Conservation (phyloP, 768 basidiomycete genomes). For the Pulveroboletus sp. region DNA sequence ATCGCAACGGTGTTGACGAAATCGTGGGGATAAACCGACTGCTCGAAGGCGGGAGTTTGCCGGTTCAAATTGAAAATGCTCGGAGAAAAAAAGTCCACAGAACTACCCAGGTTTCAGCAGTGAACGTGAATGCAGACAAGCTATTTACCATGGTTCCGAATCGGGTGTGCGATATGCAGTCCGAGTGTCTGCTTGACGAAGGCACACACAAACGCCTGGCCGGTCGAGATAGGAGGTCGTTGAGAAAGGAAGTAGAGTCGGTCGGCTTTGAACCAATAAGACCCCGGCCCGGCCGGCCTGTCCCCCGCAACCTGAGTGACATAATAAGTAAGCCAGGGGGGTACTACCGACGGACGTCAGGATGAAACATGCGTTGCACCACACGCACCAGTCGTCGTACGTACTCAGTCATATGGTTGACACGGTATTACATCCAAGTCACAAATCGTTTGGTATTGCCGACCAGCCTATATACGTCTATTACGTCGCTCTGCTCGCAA, state of each 20-base stretch:
- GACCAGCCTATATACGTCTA: conserved; percentile 12
- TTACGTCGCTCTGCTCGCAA: conserved; percentile 9
- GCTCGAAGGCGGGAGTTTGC: not conserved
- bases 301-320: too few species aligned
- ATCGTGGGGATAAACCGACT: conserved; percentile 2
- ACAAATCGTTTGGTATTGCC: conserved; percentile 4
- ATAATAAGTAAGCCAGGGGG: too few species aligned
- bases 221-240: too few species aligned
- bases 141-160: too few species aligned
- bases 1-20: not conserved
- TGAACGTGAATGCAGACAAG: too few species aligned
- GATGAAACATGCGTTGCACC: not conserved
- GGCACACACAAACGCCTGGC: too few species aligned
- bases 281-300: too few species aligned
- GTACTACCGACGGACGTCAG: not conserved
- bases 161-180: too few species aligned
- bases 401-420: not conserved
- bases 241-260: too few species aligned
- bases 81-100: not conserved
- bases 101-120: not conserved
- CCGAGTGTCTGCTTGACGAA: too few species aligned
- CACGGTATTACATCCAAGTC: not conserved
- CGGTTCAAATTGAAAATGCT: conserved; percentile 2
- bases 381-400: not conserved
- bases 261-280: too few species aligned